phyloP scores from a whole-genome alignment of 768 basidiomycete genomes.

The Podaxis sp. region DNA sequence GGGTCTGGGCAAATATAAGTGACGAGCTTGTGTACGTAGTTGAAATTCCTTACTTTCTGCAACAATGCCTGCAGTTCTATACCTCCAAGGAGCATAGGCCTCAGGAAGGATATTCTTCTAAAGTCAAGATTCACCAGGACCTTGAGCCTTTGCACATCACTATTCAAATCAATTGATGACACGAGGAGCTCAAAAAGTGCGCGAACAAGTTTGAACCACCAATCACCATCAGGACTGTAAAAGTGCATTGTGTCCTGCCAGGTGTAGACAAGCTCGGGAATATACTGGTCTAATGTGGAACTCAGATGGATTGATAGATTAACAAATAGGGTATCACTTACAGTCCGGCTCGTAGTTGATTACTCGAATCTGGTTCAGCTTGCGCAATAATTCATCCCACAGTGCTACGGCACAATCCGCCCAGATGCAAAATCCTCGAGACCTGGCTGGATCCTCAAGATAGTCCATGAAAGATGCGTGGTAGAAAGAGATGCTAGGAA shows the following conservation, averaged over 20 bases:
- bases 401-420: background rate
- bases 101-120: background rate
- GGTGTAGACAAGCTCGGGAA: background rate
- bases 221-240: background rate
- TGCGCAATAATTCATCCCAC: background rate
- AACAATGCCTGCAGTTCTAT: too few relatives aligned
- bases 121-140: background rate
- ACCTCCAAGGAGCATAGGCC: too few relatives aligned
- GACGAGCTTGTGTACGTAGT: too few relatives aligned
- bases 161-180: background rate
- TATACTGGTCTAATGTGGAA: background rate
- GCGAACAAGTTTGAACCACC: background rate
- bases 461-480: conserved; percentile 5
- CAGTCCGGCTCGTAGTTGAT: background rate
- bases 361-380: background rate
- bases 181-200: background rate
- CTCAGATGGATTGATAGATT: background rate
- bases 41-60: too few relatives aligned
- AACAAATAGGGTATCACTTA: background rate
- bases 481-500: background rate
- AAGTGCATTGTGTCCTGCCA: background rate
- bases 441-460: background rate
- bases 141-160: background rate
- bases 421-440: background rate
- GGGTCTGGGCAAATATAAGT: too few relatives aligned